Evolutionary conservation across 2,329 filamentous ascomycete species (phyloP).

Genomic region (Aspergillus transmontanensis): DNA sequence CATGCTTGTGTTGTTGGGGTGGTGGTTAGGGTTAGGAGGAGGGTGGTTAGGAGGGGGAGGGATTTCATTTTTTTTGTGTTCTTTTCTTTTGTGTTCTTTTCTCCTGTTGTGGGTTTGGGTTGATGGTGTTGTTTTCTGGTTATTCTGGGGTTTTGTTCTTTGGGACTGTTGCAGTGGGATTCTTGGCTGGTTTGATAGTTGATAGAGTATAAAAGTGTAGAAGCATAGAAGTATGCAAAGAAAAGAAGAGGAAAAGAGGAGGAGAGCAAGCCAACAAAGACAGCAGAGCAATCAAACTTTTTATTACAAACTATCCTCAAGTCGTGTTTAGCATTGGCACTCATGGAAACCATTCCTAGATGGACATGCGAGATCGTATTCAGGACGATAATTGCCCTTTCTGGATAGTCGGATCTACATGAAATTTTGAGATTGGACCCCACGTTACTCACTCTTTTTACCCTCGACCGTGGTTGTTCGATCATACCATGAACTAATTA

Average conservation of each 20-base stretch:
- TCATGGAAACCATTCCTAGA: background rate
- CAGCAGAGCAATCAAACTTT: background rate
- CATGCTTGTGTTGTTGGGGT: slow-evolving; percentile 6
- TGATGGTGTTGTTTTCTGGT: background rate
- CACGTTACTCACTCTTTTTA: background rate
- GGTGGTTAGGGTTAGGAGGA: background rate
- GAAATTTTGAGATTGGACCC: background rate
- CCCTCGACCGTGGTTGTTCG: too few relatives aligned
- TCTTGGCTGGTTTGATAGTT: background rate
- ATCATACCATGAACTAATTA: too few relatives aligned
- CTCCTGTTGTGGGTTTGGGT: background rate
- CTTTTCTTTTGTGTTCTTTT: background rate
- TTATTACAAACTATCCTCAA: background rate
- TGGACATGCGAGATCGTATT: background rate
- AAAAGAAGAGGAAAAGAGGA: background rate
- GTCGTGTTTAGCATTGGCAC: background rate
- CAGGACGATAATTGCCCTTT: background rate
- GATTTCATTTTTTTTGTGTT: background rate
- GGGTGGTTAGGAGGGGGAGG: background rate
- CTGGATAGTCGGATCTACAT: background rate
- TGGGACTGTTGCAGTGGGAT: background rate
- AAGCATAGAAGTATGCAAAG: background rate
- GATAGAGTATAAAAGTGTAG: background rate
- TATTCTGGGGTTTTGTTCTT: too few relatives aligned
- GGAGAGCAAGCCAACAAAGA: background rate